Evolutionary conservation across 805 yeast genomes (phyloP), one percentile per base, ranked within the genome.

Genomic region (Naumovozyma baii): DNA sequence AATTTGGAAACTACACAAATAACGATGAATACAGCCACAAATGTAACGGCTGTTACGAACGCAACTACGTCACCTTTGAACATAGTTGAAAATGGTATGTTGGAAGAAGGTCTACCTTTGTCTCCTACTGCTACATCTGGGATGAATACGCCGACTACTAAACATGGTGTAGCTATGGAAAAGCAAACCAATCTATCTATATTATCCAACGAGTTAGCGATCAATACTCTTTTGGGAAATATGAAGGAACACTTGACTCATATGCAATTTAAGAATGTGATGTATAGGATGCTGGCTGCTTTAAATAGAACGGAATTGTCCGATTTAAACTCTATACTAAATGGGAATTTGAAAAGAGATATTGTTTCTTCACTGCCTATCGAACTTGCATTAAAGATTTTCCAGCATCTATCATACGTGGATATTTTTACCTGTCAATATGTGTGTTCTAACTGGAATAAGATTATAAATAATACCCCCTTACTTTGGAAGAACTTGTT

Each of bases 361-460:
- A 61, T 92, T 31, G 57, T 90, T 8, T 55, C 76, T 10, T 63
- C 72, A 35, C 63, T 92, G 22, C 98, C 98, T 0, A 52, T 74
- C 0, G 97, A 92, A 54, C 67, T 92, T 9, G 62, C 84, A 2
- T 66, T 74, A 47, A 72, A 76, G 34, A 77, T 92, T 8, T 65
- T 92, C 38, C 63, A 72, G 2, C 70, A 74, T 42, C 66, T 90
- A 41, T 88, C 84, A 52, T 71, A 73, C 46, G 53, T 64, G 33
- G 74, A 88, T 3, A 67, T 92, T 18, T 64, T 78, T 29, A 67
- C 71, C 8, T 73, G 81, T 12, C 66, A 84, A 3, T 65, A 66
- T 42, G 94, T 87, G 2, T 81, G 82, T 39, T 71, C 66, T 36
- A 63, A 64, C 38, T 92, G 97, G 96, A 69, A 73, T 45, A 56